Evolutionary conservation across 495 filamentous ascomycete species (phyloP), one percentile per base, ranked within the genome.

Genomic region (Trichoderma parareesei): DNA sequence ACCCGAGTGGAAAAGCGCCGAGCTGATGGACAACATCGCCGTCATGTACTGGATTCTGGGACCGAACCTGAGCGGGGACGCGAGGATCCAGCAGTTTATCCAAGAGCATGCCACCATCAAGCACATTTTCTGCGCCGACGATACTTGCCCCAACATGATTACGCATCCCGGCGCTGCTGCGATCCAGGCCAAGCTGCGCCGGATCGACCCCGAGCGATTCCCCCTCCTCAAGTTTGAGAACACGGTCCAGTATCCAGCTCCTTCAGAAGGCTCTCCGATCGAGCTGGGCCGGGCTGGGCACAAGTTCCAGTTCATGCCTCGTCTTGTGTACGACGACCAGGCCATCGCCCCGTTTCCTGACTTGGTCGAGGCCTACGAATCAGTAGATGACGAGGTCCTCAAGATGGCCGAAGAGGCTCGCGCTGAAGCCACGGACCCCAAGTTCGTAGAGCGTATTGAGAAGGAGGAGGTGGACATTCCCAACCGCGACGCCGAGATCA

Each of bases 21-120:
- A 81, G 14, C 78, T 96, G 16, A 90, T 89, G 74, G 72, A 76
- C 16, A 85, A 86, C 59, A 69, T 98, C 55, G 76, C 81, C 37
- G 85, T 80, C 38, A 85, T 95, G 38, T 80, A 92, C 64, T 98
- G 93, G 93, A 89, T 90, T 62, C 79, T 96, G 7, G 89, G 89
- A 3, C 77, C 79, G 14, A 86, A 84, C 0, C 81, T 97, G n/a
- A 76, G 77, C 11, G 73, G 82, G 2, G 81, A 94, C 69, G 71
- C 79, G 8, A 78, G 78, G 53, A 69, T 98, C 14, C 78, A 76
- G 38, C 70, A 83, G 16, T 97, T 97, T 69, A 89, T 96, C 72
- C 69, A 81, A 44, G 75, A 79, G 16, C 82, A 83, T 71, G 71
- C 78, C 2, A 71, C 83, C 27, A 72, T 88, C 46, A 81, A 88